phyloP scores from a whole-genome alignment of 2,329 filamentous ascomycete genomes.

The Tolypocladium ovalisporum region DNA sequence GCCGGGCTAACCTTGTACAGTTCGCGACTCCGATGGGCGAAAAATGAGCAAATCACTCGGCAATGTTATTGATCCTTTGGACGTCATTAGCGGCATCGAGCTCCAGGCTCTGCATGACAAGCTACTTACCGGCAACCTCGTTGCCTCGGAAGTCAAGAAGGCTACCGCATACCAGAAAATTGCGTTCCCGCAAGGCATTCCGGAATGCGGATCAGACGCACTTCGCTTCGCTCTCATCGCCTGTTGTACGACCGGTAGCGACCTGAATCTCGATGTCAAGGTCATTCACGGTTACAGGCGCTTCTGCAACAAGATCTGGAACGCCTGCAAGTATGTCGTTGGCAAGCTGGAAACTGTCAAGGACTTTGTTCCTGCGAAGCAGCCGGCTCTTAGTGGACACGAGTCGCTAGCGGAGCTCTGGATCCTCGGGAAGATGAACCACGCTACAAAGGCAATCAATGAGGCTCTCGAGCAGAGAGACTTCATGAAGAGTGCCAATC shows the following conservation, averaged over 20 bases:
- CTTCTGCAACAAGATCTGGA: conserved; percentile 80
- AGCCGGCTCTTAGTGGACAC: not conserved
- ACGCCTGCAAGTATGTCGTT: not conserved
- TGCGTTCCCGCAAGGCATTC: conserved; percentile 87
- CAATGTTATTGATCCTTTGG: conserved; percentile 89
- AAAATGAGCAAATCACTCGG: conserved; percentile 98
- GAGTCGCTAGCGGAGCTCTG: not conserved
- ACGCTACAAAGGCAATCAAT: not conserved
- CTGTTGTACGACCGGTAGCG: conserved; percentile 21
- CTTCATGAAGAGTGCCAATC: not conserved
- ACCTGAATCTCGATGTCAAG: conserved; percentile 83
- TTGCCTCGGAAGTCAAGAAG: conserved; percentile 69
- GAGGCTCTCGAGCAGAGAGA: not conserved
- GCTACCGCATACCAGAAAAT: conserved; percentile 90
- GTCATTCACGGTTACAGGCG: conserved; percentile 87
- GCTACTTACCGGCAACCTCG: conserved; percentile 71
- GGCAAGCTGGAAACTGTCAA: not conserved
- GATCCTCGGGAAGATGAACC: not conserved
- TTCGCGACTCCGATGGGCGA: conserved; percentile 84
- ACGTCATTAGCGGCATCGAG: conserved; percentile 80
- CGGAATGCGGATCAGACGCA: conserved; percentile 87
- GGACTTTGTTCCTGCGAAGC: not conserved
- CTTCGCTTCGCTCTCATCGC: conserved; percentile 76
- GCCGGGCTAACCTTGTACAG: conserved; percentile 17
- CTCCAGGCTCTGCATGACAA: conserved; percentile 73